Conservation (phyloP, 139 green algal species). For the Raphidocelis subcapitata region DNA sequence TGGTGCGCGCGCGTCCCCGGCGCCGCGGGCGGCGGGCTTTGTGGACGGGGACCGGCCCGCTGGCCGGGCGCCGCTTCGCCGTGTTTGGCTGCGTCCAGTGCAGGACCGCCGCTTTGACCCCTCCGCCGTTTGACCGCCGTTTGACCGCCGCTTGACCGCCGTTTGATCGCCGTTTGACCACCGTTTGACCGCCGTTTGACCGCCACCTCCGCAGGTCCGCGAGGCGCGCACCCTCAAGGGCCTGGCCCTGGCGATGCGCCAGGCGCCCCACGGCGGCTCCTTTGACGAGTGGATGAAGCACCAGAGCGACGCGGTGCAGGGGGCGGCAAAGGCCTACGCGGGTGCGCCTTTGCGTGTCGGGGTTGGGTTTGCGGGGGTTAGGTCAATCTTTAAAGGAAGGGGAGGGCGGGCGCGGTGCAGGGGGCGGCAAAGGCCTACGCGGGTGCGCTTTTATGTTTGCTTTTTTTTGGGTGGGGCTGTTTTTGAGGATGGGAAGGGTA, state of each 20-base stretch:
- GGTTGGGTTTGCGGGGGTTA: background rate
- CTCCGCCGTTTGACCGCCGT: too few relatives aligned
- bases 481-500: too few relatives aligned
- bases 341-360: background rate
- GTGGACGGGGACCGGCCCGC: too few relatives aligned
- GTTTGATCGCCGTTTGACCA: too few relatives aligned
- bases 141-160: too few relatives aligned
- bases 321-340: conserved; percentile 16
- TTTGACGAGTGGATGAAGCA: conserved; percentile 92
- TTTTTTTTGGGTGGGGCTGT: background rate
- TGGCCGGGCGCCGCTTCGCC: too few relatives aligned
- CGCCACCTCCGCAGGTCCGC: conserved; percentile 10
- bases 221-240: conserved; percentile 39
- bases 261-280: conserved; percentile 32
- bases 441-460: background rate
- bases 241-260: conserved; percentile 55
- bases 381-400: too few relatives aligned
- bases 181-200: background rate
- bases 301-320: conserved; percentile 35
- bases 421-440: conserved; percentile 16
- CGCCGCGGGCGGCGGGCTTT: background rate
- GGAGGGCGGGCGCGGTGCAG: background rate
- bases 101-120: too few relatives aligned
- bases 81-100: too few relatives aligned
- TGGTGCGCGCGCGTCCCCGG: background rate